phyloP scores from a whole-genome alignment of 2,329 filamentous ascomycete species.

The Sordariomycetes sp. region DNA sequence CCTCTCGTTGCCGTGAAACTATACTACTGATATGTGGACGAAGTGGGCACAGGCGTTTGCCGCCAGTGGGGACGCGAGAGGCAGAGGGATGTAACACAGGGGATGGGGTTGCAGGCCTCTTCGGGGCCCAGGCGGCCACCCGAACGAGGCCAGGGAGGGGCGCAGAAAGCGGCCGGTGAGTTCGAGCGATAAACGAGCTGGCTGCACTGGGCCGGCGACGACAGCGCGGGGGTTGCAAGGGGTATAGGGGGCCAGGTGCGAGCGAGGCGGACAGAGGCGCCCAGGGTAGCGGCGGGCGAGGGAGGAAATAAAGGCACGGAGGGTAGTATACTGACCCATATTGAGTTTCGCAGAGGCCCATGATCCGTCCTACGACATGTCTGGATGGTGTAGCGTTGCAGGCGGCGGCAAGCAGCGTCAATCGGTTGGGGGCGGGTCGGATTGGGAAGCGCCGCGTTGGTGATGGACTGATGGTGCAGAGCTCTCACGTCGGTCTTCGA shows the following conservation, averaged over 20 bases:
- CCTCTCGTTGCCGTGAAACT: conserved; percentile 20
- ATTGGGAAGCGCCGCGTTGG: background rate
- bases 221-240: background rate
- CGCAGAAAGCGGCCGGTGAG: background rate
- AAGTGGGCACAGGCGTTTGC: background rate
- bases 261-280: background rate
- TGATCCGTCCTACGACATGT: conserved; percentile 17
- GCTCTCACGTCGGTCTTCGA: background rate
- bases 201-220: background rate
- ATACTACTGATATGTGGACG: background rate
- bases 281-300: conserved; percentile 1
- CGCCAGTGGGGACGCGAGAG: background rate
- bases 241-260: background rate
- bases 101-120: background rate
- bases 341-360: conserved; percentile 20
- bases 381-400: conserved; percentile 3
- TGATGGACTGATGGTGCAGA: conserved; percentile 1
- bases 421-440: background rate
- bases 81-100: conserved; percentile 10
- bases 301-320: conserved; percentile 3
- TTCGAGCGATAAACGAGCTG: background rate
- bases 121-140: background rate
- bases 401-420: conserved; percentile 4
- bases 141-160: background rate
- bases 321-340: conserved; percentile 20